Evolutionary conservation across 768 basidiomycete species (phyloP).

Genomic region (Trametes maxima): DNA sequence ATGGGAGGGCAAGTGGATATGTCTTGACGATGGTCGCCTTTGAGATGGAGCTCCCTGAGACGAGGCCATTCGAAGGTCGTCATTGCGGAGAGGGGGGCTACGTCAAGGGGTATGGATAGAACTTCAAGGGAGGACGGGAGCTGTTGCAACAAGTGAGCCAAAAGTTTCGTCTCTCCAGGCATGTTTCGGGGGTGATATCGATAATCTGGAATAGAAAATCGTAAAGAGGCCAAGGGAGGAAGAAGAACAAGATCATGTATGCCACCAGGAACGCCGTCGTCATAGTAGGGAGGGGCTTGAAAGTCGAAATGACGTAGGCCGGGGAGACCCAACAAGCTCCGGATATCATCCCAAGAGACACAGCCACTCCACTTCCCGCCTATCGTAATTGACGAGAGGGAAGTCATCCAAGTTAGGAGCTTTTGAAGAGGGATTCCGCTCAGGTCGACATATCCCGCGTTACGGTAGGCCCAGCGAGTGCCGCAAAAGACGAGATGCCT

Average conservation of each 20-base stretch:
- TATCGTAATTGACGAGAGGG: too few species aligned
- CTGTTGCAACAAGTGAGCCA: not conserved
- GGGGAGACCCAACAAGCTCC: too few species aligned
- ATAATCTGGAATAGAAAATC: not conserved
- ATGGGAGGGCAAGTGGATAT: not conserved
- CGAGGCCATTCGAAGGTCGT: not conserved
- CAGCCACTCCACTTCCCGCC: too few species aligned
- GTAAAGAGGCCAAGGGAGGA: not conserved
- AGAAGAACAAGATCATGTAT: too few species aligned
- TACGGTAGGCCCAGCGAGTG: not conserved
- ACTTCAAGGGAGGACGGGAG: not conserved
- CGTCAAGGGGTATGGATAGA: not conserved
- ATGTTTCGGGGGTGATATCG: not conserved
- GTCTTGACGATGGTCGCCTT: not conserved
- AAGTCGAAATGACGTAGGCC: too few species aligned
- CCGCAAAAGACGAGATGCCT: not conserved
- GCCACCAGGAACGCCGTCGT: too few species aligned
- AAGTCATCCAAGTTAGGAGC: too few species aligned
- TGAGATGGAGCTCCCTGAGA: not conserved
- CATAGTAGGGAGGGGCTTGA: too few species aligned
- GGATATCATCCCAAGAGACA: too few species aligned
- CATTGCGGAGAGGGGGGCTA: not conserved
- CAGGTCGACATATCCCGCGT: too few species aligned
- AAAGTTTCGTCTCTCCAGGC: not conserved
- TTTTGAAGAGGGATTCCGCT: too few species aligned